These are phyloP conservation scores for Teratosphaeria destructans DNA, from an alignment of 2,329 filamentous ascomycete species.

Conservation along the genomic window DNA sequence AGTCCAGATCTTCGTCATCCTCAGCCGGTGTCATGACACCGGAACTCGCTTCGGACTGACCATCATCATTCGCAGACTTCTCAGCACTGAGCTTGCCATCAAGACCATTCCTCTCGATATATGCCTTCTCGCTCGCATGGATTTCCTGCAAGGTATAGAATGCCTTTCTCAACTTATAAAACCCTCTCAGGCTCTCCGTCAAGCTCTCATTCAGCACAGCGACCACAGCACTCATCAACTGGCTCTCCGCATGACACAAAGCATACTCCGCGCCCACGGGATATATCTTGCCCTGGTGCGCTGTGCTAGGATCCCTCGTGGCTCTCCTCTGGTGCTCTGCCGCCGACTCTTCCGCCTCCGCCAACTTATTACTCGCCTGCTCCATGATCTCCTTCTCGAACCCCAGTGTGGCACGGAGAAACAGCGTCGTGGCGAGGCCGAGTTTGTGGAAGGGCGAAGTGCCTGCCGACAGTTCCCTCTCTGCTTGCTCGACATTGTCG, in stretches of 20 bases:
- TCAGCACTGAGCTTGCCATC: conserved; percentile 1
- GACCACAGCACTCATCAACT: conserved; percentile 81
- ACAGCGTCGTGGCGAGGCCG: conserved; percentile 69
- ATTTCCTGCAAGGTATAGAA: conserved; percentile 74
- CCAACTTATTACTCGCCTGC: conserved; percentile 63
- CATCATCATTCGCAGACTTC: not conserved
- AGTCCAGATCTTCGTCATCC: conserved; percentile 36
- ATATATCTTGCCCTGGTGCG: conserved; percentile 56
- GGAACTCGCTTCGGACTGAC: conserved; percentile 2
- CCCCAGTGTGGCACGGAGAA: conserved; percentile 76
- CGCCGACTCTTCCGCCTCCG: conserved; percentile 65
- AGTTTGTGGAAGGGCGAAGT: conserved; percentile 82
- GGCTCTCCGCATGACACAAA: conserved; percentile 71
- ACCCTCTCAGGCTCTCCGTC: conserved; percentile 81
- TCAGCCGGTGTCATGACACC: conserved; percentile 8
- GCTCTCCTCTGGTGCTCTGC: conserved; percentile 67
- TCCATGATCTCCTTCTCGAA: conserved; percentile 89
- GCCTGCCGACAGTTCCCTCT: conserved; percentile 58
- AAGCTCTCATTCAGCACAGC: conserved; percentile 86
- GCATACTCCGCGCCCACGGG: conserved; percentile 78
- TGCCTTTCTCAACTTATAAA: conserved; percentile 85
- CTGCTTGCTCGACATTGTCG: conserved; percentile 67
- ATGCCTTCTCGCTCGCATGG: conserved; percentile 60
- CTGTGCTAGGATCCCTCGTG: conserved; percentile 48
- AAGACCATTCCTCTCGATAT: conserved; percentile 27